Evolutionary conservation across 768 basidiomycete genomes (phyloP), one percentile per base, ranked within the genome.

Genomic region (Rubroboletus pulcherrimus): DNA sequence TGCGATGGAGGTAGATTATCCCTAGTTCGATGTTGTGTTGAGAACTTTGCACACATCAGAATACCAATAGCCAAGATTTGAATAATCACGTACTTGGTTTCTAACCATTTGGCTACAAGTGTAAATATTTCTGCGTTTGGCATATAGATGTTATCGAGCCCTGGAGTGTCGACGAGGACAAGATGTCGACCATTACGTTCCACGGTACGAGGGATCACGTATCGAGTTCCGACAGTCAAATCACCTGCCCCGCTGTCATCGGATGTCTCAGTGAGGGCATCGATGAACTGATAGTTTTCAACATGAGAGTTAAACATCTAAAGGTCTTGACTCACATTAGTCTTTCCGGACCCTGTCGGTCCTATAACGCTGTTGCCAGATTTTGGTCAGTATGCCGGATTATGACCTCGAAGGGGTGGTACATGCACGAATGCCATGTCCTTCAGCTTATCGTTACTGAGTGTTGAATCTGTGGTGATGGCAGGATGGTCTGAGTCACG

Each of bases 91-190:
- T 38, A 56, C 54, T 37, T 41, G 17, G 2, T 21, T 21, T 37
- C 19, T 6, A 47, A 33, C 47, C 38, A 51, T 2, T 31, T 41
- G 8, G 49, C 24, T 30, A 58, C 19, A 26, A 21, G 39, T 2
- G 15, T 24, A 0, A 47, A 14, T 58, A 58, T 38, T 6, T 9
- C 15, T 10, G n/a, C 33, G 24, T 56, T 44, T 4, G 44, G 8
- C 5, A 41, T 19, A 29, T 37, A 21, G 11, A 17, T 37, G 14
- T 24, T 56, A 31, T 58, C 35, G 33, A 58, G 19, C 12, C 54
- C 54, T 35, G 57, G 54, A 7, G 57, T 58, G 19, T 56, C 54
- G 34, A 56, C 26, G 10, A 56, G 42, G 33, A 56, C 41, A 15
- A 58, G 3, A n/a, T 17, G 19, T 37, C n/a, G 43, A 17, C 52